Conservation (phyloP, 2,329 filamentous ascomycete genomes). For the Westerdykella sp. region DNA sequence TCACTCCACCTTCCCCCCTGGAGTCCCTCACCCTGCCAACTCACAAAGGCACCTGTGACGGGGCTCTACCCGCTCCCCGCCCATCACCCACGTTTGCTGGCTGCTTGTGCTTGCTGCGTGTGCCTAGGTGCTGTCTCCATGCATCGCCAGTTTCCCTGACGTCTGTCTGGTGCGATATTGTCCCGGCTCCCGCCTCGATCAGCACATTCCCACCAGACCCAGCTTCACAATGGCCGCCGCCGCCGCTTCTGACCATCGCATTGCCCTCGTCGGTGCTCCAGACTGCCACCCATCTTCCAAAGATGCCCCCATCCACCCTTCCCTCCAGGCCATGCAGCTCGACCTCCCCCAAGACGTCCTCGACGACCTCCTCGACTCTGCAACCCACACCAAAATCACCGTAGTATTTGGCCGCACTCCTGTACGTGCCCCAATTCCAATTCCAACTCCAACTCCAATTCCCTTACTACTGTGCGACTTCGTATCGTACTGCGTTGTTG, state of each 20-base stretch:
- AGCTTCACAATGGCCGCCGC: constrained; percentile 25
- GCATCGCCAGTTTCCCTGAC: constrained; percentile 33
- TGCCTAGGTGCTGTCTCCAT: constrained; percentile 38
- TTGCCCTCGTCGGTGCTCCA: constrained; percentile 37
- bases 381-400: constrained; percentile 32
- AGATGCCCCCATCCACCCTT: constrained; percentile 22
- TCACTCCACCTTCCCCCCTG: neutral
- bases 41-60: constrained; percentile 21
- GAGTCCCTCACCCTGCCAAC: constrained; percentile 11
- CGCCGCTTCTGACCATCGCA: constrained; percentile 22
- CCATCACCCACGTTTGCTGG: constrained; percentile 12
- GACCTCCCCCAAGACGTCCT: constrained; percentile 38
- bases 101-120: constrained; percentile 19
- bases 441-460: constrained; percentile 1
- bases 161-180: constrained; percentile 30
- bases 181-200: constrained; percentile 20
- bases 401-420: constrained; percentile 37
- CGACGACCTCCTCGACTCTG: constrained; percentile 37
- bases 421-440: constrained; percentile 24
- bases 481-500: neutral
- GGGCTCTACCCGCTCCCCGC: constrained; percentile 1
- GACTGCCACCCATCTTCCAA: constrained; percentile 31
- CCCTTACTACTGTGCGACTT: neutral
- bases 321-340: constrained; percentile 38
- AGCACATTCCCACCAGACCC: constrained; percentile 6